phyloP scores from a whole-genome alignment of 2,329 filamentous ascomycete species.

The Clonostachys rosea region DNA sequence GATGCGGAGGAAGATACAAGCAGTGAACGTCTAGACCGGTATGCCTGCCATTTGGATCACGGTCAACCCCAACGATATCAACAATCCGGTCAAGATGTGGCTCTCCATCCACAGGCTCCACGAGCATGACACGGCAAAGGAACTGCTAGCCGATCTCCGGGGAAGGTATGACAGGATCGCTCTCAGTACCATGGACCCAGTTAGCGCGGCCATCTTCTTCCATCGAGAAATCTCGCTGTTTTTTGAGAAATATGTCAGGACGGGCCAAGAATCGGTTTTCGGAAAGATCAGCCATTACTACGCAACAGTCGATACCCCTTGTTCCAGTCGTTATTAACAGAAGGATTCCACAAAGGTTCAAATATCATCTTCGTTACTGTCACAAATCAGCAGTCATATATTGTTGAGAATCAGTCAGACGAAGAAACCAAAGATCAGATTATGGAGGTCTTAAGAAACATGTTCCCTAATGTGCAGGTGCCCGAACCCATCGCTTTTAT shows the following conservation, averaged over 20 bases:
- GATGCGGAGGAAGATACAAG: constrained; percentile 1
- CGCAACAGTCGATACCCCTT: not conserved
- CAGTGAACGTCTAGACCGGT: not conserved
- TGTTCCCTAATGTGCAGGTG: no score
- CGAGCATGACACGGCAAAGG: not conserved
- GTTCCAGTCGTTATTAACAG: no score
- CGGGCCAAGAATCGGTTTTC: not conserved
- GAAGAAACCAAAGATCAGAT: no score
- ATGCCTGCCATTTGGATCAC: not conserved
- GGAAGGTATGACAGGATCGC: not conserved
- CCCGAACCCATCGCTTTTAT: no score
- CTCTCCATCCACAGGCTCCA: not conserved
- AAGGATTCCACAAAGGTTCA: no score
- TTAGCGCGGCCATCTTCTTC: not conserved
- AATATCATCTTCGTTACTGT: no score
- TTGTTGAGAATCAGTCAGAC: no score
- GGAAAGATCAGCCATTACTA: constrained; percentile 3
- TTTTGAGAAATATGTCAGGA: not conserved
- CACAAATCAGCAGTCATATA: no score
- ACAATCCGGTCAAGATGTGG: not conserved
- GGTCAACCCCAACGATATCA: not conserved
- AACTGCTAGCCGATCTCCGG: not conserved
- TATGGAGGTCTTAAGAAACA: no score
- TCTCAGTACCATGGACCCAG: not conserved
- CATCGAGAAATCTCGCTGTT: not conserved